These are phyloP conservation scores for Xylariaceae sp. DNA, from an alignment of 2,329 filamentous ascomycete genomes.

Conservation along the genomic window DNA sequence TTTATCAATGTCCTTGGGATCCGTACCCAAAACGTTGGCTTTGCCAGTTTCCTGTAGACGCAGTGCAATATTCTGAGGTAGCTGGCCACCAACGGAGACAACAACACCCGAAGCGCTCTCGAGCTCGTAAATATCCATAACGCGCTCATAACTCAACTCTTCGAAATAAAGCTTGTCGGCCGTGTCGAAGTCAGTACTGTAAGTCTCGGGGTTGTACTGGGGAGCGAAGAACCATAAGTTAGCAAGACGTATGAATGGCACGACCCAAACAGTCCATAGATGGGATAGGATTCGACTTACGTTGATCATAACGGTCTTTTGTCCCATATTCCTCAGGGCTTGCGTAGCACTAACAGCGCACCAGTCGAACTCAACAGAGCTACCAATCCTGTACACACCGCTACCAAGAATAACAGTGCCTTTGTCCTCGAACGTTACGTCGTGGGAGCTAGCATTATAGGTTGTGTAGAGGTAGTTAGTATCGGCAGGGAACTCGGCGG, in stretches of 20 bases:
- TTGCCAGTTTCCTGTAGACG: constrained; percentile 86
- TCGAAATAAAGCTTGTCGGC: constrained; percentile 95
- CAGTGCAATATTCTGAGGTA: constrained; percentile 95
- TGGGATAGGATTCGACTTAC: constrained; percentile 38
- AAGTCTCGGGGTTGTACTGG: constrained; percentile 52
- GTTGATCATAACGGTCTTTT: constrained; percentile 99
- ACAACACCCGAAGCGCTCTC: constrained; percentile 82
- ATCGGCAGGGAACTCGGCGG: constrained; percentile 90
- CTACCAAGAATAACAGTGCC: constrained; percentile 84
- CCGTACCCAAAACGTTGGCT: constrained; percentile 85
- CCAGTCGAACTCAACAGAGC: constrained; percentile 98
- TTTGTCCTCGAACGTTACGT: constrained; percentile 89
- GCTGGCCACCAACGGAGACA: constrained; percentile 90
- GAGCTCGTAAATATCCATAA: constrained; percentile 98
- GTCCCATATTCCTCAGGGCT: constrained; percentile 75
- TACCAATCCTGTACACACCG: constrained; percentile 96
- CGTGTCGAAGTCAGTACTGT: constrained; percentile 76
- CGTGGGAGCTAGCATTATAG: constrained; percentile 92
- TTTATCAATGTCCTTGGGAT: constrained; percentile 93
- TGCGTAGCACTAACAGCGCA: constrained; percentile 88
- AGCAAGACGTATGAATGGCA: neutral
- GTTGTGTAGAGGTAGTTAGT: constrained; percentile 98
- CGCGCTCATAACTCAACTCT: constrained; percentile 91
- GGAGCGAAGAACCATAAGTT: neutral
- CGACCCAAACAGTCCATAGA: neutral